These are phyloP conservation scores for Canavalia ensiformis DNA, from an alignment of 306 rosid species.

Conservation along the genomic window DNA sequence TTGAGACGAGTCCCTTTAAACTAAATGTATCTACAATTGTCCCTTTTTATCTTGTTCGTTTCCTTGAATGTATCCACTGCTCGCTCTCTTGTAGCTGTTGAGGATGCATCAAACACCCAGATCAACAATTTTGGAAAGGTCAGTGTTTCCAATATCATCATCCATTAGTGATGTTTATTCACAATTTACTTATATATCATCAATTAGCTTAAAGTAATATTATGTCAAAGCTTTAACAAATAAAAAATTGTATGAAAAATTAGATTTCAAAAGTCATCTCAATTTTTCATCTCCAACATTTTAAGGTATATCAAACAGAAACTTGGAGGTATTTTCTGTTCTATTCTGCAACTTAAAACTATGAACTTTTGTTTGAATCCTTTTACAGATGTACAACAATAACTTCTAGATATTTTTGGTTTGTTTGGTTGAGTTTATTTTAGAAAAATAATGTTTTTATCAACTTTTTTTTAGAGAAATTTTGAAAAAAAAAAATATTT, in stretches of 20 bases:
- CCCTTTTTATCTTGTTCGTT: conserved; percentile 49
- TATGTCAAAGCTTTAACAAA: neutral
- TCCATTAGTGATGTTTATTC: neutral
- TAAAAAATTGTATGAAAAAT: neutral
- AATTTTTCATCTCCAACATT: neutral
- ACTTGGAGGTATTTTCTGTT: neutral
- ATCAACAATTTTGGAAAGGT: conserved; percentile 51
- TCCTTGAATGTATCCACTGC: conserved; percentile 52
- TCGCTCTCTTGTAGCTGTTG: conserved; percentile 51
- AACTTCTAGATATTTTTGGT: too few species aligned
- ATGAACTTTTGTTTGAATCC: neutral
- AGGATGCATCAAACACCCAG: neutral
- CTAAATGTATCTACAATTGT: conserved; percentile 41
- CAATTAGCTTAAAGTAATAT: neutral
- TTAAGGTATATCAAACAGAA: neutral
- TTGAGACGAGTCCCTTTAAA: conserved; percentile 21
- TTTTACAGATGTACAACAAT: neutral
- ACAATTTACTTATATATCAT: neutral
- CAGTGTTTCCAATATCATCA: neutral
- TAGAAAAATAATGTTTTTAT: too few species aligned
- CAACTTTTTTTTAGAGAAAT: too few species aligned
- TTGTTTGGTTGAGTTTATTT: too few species aligned
- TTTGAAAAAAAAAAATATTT: too few species aligned
- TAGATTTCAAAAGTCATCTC: neutral
- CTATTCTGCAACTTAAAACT: neutral